Percentiles rank a stretch among this genome's conserved stretches.
These are phyloP conservation scores for Hypoxylon subgilvum DNA, from an alignment of 495 filamentous ascomycete species.

Conservation along the genomic window DNA sequence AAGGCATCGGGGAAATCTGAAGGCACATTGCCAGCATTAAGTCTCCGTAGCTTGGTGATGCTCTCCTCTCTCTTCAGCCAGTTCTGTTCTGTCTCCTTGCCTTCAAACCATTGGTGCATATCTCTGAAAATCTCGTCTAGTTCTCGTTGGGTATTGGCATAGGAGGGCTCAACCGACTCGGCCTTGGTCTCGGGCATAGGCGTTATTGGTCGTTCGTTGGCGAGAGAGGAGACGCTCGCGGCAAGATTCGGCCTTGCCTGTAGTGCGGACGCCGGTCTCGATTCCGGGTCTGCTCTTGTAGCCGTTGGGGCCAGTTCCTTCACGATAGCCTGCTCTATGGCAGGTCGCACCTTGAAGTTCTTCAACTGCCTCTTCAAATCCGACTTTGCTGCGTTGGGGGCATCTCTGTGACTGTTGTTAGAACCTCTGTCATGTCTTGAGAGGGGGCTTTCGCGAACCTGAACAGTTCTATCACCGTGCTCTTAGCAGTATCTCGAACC, in stretches of 20 bases:
- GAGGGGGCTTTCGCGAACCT: constrained; percentile 56
- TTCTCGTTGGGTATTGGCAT: constrained; percentile 80
- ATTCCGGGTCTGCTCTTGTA: constrained; percentile 51
- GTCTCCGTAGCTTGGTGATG: constrained; percentile 72
- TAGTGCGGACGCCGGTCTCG: constrained; percentile 47
- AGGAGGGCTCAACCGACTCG: constrained; percentile 76
- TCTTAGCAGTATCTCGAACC: constrained; percentile 83
- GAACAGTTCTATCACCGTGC: constrained; percentile 83
- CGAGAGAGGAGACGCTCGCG: constrained; percentile 57
- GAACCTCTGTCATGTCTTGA: not conserved
- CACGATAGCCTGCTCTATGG: constrained; percentile 79
- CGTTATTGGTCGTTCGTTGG: constrained; percentile 55
- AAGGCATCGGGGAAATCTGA: constrained; percentile 74
- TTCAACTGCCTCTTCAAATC: constrained; percentile 84
- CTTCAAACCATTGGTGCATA: constrained; percentile 84
- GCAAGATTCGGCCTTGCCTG: constrained; percentile 54
- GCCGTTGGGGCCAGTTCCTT: constrained; percentile 69
- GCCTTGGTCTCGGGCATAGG: constrained; percentile 62
- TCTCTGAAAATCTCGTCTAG: constrained; percentile 81
- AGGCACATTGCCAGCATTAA: constrained; percentile 84
- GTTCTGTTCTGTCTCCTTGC: constrained; percentile 87
- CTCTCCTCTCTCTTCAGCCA: constrained; percentile 86
- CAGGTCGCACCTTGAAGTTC: constrained; percentile 77
- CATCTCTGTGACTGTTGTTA: constrained; percentile 59
- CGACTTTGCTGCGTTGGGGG: constrained; percentile 80